Percentiles rank a stretch among this genome's conserved stretches.
Evolutionary conservation across 2,329 filamentous ascomycete species (phyloP).

Genomic region (Phaeosphaeriaceae sp.): DNA sequence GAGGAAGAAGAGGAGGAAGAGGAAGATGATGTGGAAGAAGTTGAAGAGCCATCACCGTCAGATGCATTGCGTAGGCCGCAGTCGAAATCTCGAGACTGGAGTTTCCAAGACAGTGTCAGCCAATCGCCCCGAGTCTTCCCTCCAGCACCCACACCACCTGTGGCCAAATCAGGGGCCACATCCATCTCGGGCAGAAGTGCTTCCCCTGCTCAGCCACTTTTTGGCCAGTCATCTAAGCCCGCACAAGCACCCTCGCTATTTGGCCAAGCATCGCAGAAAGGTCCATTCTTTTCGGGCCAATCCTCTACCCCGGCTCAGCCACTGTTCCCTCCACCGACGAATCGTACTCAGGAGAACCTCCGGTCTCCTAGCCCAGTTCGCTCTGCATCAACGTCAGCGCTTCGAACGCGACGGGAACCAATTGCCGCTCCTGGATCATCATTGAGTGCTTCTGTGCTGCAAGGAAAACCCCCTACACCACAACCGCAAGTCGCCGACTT

Average conservation of each 20-base stretch:
- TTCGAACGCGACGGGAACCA: constrained; percentile 35
- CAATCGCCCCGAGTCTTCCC: constrained; percentile 35
- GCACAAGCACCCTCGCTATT: constrained; percentile 20
- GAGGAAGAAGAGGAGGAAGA: constrained; percentile 52
- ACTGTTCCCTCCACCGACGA: constrained; percentile 62
- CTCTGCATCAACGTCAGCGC: constrained; percentile 59
- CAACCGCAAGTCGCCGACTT: constrained; percentile 46
- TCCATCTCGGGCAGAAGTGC: constrained; percentile 28
- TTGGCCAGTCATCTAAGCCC: constrained; percentile 20
- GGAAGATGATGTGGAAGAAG: constrained; percentile 55
- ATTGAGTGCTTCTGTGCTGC: constrained; percentile 37
- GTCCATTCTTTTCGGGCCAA: constrained; percentile 17
- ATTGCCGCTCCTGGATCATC: constrained; percentile 43
- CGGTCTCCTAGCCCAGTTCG: constrained; percentile 77
- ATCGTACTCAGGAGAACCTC: constrained; percentile 60
- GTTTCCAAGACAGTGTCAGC: constrained; percentile 30
- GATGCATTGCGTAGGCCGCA: constrained; percentile 24
- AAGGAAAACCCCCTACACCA: constrained; percentile 46
- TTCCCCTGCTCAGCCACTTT: constrained; percentile 27
- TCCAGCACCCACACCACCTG: constrained; percentile 42
- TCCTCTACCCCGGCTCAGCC: constrained; percentile 27
- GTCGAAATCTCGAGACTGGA: constrained; percentile 15
- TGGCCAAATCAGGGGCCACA: constrained; percentile 30
- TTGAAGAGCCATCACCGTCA: constrained; percentile 47
- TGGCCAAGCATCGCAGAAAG: constrained; percentile 18